Conservation (phyloP, 768 basidiomycete genomes). For the Tulasnella sp. region DNA sequence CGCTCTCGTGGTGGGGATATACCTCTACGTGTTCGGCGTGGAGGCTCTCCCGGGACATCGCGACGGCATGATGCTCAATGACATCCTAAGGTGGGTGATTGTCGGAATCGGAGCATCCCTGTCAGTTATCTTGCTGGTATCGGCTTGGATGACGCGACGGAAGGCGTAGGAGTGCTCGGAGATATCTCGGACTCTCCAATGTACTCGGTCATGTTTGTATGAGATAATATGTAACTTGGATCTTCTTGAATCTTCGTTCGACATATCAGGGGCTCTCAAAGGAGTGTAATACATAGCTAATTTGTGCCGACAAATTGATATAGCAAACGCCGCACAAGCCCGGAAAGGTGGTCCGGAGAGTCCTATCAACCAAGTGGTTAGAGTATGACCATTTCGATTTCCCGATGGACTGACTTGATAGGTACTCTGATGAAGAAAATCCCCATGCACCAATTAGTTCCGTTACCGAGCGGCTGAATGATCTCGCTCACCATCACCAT, state of each 20-base stretch:
- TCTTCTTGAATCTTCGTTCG: too few species aligned
- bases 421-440: slow-evolving; percentile 39
- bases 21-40: slow-evolving; percentile 2
- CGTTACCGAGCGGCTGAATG: neutral
- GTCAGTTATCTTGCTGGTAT: neutral
- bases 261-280: neutral
- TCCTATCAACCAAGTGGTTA: slow-evolving; percentile 25
- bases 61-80: neutral
- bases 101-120: neutral
- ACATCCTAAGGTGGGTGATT: slow-evolving; percentile 4
- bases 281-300: slow-evolving; percentile 22
- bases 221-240: neutral
- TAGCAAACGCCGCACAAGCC: slow-evolving; percentile 65
- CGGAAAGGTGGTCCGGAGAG: slow-evolving; percentile 72
- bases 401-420: slow-evolving; percentile 44
- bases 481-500: slow-evolving; percentile 68
- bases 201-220: neutral
- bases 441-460: neutral
- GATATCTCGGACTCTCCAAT: neutral
- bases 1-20: neutral
- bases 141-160: neutral
- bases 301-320: slow-evolving; percentile 90
- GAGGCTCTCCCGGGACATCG: neutral
- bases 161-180: neutral
- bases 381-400: neutral